A percentile compares a stretch with the other conserved stretches of the same genome.
Conservation (phyloP, 305 asterid species). For the Fraxinus latifolia region DNA sequence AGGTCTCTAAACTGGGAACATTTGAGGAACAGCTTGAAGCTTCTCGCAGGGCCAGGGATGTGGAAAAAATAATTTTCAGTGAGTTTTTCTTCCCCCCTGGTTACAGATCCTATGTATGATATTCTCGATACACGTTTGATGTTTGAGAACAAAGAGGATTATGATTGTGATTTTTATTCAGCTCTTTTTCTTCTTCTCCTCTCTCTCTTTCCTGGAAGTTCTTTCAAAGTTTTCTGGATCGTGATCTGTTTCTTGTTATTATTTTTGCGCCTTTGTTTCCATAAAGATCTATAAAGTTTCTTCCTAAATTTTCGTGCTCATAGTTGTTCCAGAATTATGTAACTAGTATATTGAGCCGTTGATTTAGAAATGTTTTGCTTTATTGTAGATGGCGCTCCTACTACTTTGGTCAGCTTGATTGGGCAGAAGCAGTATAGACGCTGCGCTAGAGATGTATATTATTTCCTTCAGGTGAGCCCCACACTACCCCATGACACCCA, state of each 20-base stretch:
- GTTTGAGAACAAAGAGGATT: background rate
- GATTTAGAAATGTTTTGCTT: background rate
- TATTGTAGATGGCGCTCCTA: conserved; percentile 84
- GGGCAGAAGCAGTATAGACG: conserved; percentile 89
- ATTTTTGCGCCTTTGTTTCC: background rate
- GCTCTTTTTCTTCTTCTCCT: background rate
- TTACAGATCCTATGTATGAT: conserved; percentile 16
- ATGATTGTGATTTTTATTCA: background rate
- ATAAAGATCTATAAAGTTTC: background rate
- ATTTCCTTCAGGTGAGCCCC: conserved; percentile 77
- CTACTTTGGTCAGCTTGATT: conserved; percentile 88
- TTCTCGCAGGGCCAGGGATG: conserved; percentile 87
- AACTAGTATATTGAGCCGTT: background rate
- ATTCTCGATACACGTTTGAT: background rate
- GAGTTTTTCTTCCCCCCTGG: conserved; percentile 34
- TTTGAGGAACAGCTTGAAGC: conserved; percentile 97
- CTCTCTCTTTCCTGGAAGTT: background rate
- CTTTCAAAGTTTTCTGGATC: background rate
- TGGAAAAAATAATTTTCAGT: conserved; percentile 80
- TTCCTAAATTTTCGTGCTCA: background rate
- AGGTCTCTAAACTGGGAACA: conserved; percentile 54
- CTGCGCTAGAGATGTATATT: conserved; percentile 80
- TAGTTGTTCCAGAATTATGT: background rate
- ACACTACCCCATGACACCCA: background rate
- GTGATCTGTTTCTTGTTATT: background rate